phyloP scores from a whole-genome alignment of 2,329 filamentous ascomycete species.

The Paraphoma sp. region DNA sequence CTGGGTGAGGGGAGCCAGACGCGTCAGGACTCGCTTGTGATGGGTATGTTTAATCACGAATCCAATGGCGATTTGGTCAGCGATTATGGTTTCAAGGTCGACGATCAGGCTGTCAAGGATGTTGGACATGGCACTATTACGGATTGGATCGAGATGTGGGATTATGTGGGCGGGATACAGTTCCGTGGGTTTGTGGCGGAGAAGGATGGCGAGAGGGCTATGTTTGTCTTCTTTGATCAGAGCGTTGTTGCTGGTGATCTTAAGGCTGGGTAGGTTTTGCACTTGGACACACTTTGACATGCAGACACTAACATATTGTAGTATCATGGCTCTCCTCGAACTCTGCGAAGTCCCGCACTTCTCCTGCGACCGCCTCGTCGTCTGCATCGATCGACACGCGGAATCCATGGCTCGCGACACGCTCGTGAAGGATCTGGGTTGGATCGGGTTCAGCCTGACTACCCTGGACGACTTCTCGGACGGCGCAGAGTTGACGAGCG shows the following conservation, averaged over 20 bases:
- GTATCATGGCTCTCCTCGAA: slow-evolving; percentile 85
- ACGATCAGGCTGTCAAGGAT: slow-evolving; percentile 9
- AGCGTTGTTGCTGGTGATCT: slow-evolving; percentile 75
- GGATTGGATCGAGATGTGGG: slow-evolving; percentile 80
- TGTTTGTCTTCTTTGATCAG: slow-evolving; percentile 89
- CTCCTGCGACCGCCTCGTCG: slow-evolving; percentile 77
- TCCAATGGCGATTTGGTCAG: slow-evolving; percentile 29
- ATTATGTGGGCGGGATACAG: slow-evolving; percentile 82
- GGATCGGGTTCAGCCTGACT: slow-evolving; percentile 88
- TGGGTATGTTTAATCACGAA: slow-evolving; percentile 68
- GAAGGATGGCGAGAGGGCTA: slow-evolving; percentile 71
- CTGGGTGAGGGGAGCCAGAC: slow-evolving; percentile 88
- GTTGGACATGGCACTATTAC: slow-evolving; percentile 51
- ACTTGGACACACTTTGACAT: neutral
- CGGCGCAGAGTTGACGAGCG: slow-evolving; percentile 67
- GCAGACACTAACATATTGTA: slow-evolving; percentile 21
- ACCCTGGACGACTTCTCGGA: slow-evolving; percentile 79
- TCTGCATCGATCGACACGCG: slow-evolving; percentile 78
- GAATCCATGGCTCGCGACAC: slow-evolving; percentile 67
- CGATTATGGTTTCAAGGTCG: slow-evolving; percentile 3
- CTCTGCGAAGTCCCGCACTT: slow-evolving; percentile 76
- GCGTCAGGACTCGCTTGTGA: slow-evolving; percentile 82
- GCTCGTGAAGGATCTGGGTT: slow-evolving; percentile 82
- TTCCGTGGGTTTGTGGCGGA: slow-evolving; percentile 86
- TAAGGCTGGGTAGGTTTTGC: slow-evolving; percentile 78